Base-by-base conservation (phyloP, 1,139 yeast species). In the Candida sanyaensis region DNA sequence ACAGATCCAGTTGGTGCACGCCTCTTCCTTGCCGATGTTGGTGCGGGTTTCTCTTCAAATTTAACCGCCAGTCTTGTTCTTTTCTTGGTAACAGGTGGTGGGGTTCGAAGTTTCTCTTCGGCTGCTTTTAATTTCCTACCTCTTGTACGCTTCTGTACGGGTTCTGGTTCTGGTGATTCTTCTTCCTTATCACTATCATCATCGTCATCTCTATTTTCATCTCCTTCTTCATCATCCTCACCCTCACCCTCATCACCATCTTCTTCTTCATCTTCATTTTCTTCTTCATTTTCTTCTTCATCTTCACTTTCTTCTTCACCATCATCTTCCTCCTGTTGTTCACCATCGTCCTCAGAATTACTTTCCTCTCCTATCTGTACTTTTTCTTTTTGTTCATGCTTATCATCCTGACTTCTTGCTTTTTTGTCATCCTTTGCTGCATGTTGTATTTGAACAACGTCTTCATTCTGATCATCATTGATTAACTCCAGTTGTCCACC, bases 21-120 rank as follows among this genome's bases (percentile, higher is more conserved):
- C 23, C 50, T 38, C 37, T 46, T 52, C 29, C 49, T 53, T 30
- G 51, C 52, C 2, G 58, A 51, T 10, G 53, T 39, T 4, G 53
- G 48, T 3, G 54, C 44, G 4, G 55, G 42, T 6, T 44, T 37
- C 6, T 49, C 53, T 39, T 60, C 68, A 24, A 60, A 50, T 47
- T 60, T 64, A 8, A 66, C 66, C 4, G 55, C 49, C 1, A 65
- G 62, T 27, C 73, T 55, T 1, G 71, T 66, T 28, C 73, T 55
- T 48, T 68, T 69, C 51, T 64, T 63, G 2, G 64, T 53, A 12
- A 47, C 46, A 7, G 55, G 49, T 5, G 61, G 37, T 23, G 46
- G 46, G 45, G 34, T 44, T 37, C 39, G 50, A 44, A 31, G 34
- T 41, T 50, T 49, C 21, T 55, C 52, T 10, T 43, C 38, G 4